Percentiles rank a stretch among this genome's conserved stretches.
phyloP scores from a whole-genome alignment of 2,329 filamentous ascomycete species.

The Cytospora schulzeri region DNA sequence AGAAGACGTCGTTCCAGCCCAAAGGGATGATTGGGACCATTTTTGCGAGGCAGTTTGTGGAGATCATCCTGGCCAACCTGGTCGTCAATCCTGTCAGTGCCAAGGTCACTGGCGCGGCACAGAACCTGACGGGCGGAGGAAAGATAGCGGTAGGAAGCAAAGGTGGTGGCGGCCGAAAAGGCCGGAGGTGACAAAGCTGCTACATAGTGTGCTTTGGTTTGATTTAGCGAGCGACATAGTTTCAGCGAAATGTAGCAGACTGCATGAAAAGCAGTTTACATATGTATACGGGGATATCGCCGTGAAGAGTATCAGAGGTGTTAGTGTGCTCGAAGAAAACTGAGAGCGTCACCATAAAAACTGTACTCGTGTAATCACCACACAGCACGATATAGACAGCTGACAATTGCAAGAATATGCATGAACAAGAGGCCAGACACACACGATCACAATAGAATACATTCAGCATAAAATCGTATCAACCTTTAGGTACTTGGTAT shows the following conservation, averaged over 20 bases:
- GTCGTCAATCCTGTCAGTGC: slow-evolving; percentile 23
- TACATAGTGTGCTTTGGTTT: not conserved
- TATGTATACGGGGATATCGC: not conserved
- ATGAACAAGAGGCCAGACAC: too few relatives aligned
- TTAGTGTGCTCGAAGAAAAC: too few relatives aligned
- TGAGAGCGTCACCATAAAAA: not conserved
- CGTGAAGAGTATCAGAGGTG: too few relatives aligned
- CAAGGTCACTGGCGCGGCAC: slow-evolving; percentile 17
- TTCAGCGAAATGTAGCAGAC: not conserved
- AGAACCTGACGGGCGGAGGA: not conserved
- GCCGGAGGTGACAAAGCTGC: not conserved
- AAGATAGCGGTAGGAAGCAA: not conserved
- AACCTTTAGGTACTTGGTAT: too few relatives aligned
- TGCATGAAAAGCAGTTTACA: not conserved
- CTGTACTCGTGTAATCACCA: too few relatives aligned
- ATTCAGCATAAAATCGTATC: too few relatives aligned
- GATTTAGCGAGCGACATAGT: not conserved
- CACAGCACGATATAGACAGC: too few relatives aligned
- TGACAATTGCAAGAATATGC: too few relatives aligned
- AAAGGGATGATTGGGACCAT: slow-evolving; percentile 25
- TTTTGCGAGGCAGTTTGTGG: slow-evolving; percentile 24
- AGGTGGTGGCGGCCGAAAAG: not conserved
- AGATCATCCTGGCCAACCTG: slow-evolving; percentile 25
- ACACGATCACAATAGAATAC: too few relatives aligned
- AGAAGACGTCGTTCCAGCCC: slow-evolving; percentile 22